These are phyloP conservation scores for Erythrobasidium yunnanense DNA, from an alignment of 768 basidiomycete species.

Conservation along the genomic window DNA sequence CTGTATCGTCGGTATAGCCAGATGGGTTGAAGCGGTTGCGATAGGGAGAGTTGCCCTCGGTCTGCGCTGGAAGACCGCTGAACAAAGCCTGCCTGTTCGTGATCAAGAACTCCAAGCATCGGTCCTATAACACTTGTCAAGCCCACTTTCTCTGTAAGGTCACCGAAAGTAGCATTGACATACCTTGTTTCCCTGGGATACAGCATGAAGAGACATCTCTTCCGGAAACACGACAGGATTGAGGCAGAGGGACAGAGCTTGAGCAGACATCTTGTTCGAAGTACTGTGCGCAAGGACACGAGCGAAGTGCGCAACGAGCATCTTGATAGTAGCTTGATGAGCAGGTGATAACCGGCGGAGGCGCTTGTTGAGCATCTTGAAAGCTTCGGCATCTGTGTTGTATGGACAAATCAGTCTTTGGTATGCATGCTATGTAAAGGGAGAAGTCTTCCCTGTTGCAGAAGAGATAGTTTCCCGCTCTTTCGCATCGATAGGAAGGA, in stretches of 20 bases:
- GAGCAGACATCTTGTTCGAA: constrained; percentile 34
- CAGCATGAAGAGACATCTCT: constrained; percentile 9
- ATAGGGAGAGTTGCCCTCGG: background rate
- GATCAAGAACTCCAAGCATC: constrained; percentile 6
- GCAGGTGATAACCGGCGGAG: constrained; percentile 31
- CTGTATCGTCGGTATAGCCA: background rate
- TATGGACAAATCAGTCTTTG: background rate
- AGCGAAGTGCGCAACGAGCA: constrained; percentile 33
- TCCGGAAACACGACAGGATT: constrained; percentile 23
- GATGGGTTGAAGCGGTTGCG: background rate
- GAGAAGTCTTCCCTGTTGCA: background rate
- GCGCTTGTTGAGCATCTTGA: constrained; percentile 20
- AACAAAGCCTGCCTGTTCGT: constrained; percentile 2
- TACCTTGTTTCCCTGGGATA: constrained; percentile 13
- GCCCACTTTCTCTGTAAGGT: background rate
- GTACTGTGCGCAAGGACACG: constrained; percentile 27
- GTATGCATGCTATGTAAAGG: background rate
- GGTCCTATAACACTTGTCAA: constrained; percentile 6
- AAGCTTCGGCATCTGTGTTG: constrained; percentile 3
- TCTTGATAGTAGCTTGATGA: constrained; percentile 36
- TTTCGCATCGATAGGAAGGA: constrained; percentile 30
- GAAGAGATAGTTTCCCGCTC: constrained; percentile 22
- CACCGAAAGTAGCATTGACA: background rate
- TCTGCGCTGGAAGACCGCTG: background rate
- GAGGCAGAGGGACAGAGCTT: constrained; percentile 31